Conservation (phyloP, 768 basidiomycete genomes). For the Trametes villosa region DNA sequence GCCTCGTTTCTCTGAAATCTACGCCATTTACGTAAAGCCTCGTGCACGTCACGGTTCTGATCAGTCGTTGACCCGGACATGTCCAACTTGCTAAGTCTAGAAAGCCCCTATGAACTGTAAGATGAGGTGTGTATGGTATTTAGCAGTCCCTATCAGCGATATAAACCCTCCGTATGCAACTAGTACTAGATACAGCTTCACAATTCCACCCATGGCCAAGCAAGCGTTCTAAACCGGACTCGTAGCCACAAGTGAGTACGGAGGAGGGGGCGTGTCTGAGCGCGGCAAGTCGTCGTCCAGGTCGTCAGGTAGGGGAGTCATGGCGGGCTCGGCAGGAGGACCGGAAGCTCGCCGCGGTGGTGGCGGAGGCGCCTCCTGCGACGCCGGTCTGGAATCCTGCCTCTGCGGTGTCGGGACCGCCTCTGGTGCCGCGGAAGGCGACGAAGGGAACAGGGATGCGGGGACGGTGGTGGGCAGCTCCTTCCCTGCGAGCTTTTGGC, state of each 20-base stretch:
- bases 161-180: not conserved
- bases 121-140: no score
- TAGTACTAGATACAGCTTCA: no score
- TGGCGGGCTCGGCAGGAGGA: not conserved
- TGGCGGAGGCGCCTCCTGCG: not conserved
- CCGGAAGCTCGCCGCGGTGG: not conserved
- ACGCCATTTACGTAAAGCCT: constrained; percentile 22
- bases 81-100: not conserved
- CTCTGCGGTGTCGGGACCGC: not conserved
- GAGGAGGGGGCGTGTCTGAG: constrained; percentile 24
- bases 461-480: constrained; percentile 58
- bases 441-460: constrained; percentile 34
- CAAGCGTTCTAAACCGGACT: not conserved
- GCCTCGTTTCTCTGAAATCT: constrained; percentile 25
- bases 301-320: constrained; percentile 18
- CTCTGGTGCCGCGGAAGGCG: not conserved
- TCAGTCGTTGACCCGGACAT: not conserved
- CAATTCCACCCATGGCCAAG: not conserved
- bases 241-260: constrained; percentile 24
- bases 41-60: not conserved
- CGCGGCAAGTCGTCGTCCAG: constrained; percentile 12
- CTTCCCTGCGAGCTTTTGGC: constrained; percentile 77
- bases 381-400: not conserved
- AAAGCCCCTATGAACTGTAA: not conserved
- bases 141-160: not conserved